Base-by-base conservation (phyloP, 2,329 filamentous ascomycete species). In the Cordyceps tenuipes region DNA sequence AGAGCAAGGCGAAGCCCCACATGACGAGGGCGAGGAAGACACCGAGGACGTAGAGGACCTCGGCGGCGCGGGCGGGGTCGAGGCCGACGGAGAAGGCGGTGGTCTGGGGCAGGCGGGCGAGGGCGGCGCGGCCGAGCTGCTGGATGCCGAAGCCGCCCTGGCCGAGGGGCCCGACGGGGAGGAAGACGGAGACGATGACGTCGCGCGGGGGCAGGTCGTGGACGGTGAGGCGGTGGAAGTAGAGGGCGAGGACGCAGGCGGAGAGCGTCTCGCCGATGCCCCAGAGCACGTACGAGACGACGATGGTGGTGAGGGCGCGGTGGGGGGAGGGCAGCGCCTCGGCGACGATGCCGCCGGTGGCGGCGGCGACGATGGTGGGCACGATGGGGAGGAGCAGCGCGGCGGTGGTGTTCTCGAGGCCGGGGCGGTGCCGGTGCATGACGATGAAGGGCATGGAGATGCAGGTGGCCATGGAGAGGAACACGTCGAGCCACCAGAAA, bases 271-370 rank as follows among this genome's bases (percentile, higher is more conserved):
- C 77, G 5, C 85, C 83, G 61, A 84, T 82, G 0, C 86, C 86
- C 85, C 84, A 89, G 64, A 90, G 80, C 17, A 89, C 74, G 67
- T 89, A 90, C 3, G 79, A 85, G 17, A 76, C 76, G n/a, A 88
- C 73, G 23, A 90, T 66, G 0, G 87, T 90, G 43, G 79, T 80
- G 21, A 87, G 69, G 4, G 83, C 83, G 64, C 84, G 78, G 19
- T 77, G 69, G 1, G 73, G 71, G 63, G 85, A 74, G 1, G 79
- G 77, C 0, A 90, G 76, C 15, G 81, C 75, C n/a, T 78, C 76
- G 6, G 87, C 84, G 0, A 89, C 76, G 58, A 86, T 75, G n/a
- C 80, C 83, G 3, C 88, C 87, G 0, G 82, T 80, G 1, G 83
- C 83, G 0, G 87, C 77, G 1, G 84, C 84, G 56, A 90, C 85